Evolutionary conservation across 202 grass and related monocot genomes (phyloP), one percentile per base, ranked within the genome.

Genomic region (Elaeis oleifera): DNA sequence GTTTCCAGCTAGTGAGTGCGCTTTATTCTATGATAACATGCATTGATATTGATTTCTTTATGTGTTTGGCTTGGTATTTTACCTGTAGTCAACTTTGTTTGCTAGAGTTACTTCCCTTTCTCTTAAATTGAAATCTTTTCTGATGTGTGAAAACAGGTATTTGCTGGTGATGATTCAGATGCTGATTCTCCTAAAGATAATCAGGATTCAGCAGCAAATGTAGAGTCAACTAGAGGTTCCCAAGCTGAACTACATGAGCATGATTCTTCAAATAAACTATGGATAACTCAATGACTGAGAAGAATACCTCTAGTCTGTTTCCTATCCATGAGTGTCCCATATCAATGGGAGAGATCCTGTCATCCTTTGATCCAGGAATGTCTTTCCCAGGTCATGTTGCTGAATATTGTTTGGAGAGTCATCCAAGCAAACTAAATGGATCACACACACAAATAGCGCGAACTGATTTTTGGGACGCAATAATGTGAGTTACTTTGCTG

Each of bases 271-370:
- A 71, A 73, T 76, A 68, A 56, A 44, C 17, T 68, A 57, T 44
- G 59, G 76, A 87, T 58, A 83, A 61, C 69, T 56, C 78, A 59
- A 60, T 29, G 2, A 76, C 50, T 74, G 86, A 76, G 55, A 87
- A 79, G 31, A 79, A 73, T 71, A 20, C 68, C 52, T 65, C 78
- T 75, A 75, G 9, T 63, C 25, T 18, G 3, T 54, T 73, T 11
- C 28, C 51, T 53, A 26, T 23, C 5, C 27, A 17, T 23, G 70
- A 73, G 28, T 75, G 68, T 71, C 79, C 80, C 11, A 68, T 89
- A 60, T 99, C 85, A 51, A 89, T 99, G 88, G 94, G 94, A 89
- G 94, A 89, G 20, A 99, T 99, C 58, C 72, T 99, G 58, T 89
- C 85, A 70, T 94, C 94, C 51, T 77, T 99, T 74, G 85, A 99